A percentile compares a stretch with the other conserved stretches of the same genome.
Evolutionary conservation across 257 asterid genomes (phyloP).

Genomic region (Gynochthodes officinalis): DNA sequence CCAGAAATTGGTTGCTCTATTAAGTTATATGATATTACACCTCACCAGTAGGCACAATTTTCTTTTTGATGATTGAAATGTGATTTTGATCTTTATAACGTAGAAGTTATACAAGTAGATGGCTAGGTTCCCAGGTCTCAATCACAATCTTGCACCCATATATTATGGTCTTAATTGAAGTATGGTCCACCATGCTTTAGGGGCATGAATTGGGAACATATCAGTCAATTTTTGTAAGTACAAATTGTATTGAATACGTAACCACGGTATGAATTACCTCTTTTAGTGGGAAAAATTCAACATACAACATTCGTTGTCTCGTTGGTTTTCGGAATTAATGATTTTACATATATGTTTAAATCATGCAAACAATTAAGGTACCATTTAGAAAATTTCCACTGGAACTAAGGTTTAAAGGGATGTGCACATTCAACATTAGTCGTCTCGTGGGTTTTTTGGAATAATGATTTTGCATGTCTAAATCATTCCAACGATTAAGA

Average conservation of each 20-base stretch:
- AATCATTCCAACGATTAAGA: no score
- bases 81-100: not conserved
- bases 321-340: not conserved
- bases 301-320: not conserved
- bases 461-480: no score
- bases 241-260: constrained; percentile 11
- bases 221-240: constrained; percentile 5
- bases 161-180: constrained; percentile 15
- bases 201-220: constrained; percentile 12
- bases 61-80: not conserved
- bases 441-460: no score
- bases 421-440: no score
- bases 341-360: not conserved
- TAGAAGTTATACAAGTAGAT: not conserved
- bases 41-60: not conserved
- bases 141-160: not conserved
- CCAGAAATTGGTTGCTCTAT: not conserved
- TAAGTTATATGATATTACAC: not conserved
- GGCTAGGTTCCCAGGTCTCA: constrained; percentile 3
- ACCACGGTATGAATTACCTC: no score
- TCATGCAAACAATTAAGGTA: not conserved
- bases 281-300: not conserved
- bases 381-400: not conserved
- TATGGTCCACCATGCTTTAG: constrained; percentile 23
- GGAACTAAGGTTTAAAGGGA: not conserved